phyloP scores from a whole-genome alignment of 108 stramenopile genomes.

The Pelagomonas calceolata region DNA sequence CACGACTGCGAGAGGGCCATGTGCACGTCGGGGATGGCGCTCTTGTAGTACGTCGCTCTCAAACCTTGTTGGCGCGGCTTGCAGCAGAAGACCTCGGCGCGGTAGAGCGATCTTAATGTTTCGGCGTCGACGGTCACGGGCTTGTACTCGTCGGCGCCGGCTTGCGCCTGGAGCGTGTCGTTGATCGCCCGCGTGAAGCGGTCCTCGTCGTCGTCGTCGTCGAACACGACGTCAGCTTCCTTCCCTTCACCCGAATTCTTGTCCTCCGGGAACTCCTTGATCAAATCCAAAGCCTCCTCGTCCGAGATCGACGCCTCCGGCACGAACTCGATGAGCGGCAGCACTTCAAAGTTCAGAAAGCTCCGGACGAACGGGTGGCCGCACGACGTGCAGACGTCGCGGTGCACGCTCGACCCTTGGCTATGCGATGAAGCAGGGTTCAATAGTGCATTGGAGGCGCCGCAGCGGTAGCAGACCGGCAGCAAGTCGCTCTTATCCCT shows the following conservation, averaged over 20 bases:
- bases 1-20: conserved; percentile 44
- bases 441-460: conserved; percentile 47
- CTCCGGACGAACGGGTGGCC: conserved; percentile 56
- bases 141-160: conserved; percentile 15
- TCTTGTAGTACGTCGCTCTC: conserved; percentile 42
- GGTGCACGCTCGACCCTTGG: conserved; percentile 4
- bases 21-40: conserved; percentile 49
- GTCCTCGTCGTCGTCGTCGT: conserved; percentile 5
- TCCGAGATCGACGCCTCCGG: conserved; percentile 36
- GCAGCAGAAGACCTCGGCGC: conserved; percentile 30
- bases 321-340: conserved; percentile 61
- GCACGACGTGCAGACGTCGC: conserved; percentile 55
- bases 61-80: conserved; percentile 7
- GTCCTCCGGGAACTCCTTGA: conserved; percentile 10
- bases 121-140: conserved; percentile 28
- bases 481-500: conserved; percentile 46
- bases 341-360: conserved; percentile 52
- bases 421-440: conserved; percentile 15
- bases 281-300: conserved; percentile 37
- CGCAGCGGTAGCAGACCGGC: conserved; percentile 60
- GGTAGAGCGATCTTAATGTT: conserved; percentile 13
- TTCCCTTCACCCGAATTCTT: neutral
- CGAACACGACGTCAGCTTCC: conserved; percentile 21
- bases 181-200: conserved; percentile 36
- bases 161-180: conserved; percentile 31